Evolutionary conservation across 2,329 filamentous ascomycete species (phyloP), one percentile per base, ranked within the genome.

Genomic region (Phyllosticta capitalensis): DNA sequence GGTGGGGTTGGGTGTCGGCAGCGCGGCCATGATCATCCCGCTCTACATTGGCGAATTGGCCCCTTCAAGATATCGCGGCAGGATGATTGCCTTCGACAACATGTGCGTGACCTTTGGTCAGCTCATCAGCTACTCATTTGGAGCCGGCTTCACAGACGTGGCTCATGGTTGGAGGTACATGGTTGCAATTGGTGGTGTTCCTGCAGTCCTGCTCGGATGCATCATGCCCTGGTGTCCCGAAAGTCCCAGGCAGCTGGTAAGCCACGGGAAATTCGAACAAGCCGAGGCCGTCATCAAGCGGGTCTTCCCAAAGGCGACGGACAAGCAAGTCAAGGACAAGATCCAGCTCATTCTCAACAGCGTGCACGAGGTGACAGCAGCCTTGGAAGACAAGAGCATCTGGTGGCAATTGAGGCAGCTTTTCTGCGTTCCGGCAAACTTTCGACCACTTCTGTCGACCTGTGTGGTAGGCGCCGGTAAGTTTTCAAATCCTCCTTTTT

Each of bases 401-500:
- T 67, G 67, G 61, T 58, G 55, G 56, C 50, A 53, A 9, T 12
- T 59, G 24, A 67, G 67, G 14, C 63, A 68, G n/a, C 68, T 68
- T 4, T 73, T 73, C 67, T 74, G 71, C 58, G 65, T 71, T 1
- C 72, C 72, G 1, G 63, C 71, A 2, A 71, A 74, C 59, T 64
- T 71, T 53, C 69, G 74, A 21, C 71, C 74, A 19, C 68, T 73
- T 61, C 67, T 75, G 52, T 69, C 66, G 56, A 72, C 74, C 30
- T 73, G 71, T n/a, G 72, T 70, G 2, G 69, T 74, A 57, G 74
- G 74, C 72, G 60, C 73, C 55, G 71, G 72, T 6, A 69, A 72
- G 57, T 45, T 2, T 14, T 9, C 3, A 2, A 5, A 5, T 5
- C 24, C 7, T n/a, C 9, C 20, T 12, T 9, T 4, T 45, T 2